phyloP scores from a whole-genome alignment of 257 asterid species.

The Plantago major region DNA sequence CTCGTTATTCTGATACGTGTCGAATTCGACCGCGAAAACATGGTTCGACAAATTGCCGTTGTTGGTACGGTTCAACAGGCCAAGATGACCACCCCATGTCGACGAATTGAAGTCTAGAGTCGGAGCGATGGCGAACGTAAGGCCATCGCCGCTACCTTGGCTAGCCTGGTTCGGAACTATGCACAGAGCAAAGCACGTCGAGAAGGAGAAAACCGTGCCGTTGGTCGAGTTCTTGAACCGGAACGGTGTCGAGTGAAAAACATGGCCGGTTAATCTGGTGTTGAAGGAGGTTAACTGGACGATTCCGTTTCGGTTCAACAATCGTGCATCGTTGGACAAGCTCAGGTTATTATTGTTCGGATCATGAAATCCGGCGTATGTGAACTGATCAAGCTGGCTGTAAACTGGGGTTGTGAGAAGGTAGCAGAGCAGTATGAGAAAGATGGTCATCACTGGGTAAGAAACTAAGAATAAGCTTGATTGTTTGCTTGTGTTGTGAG shows the following conservation, averaged over 20 bases:
- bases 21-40: conserved; percentile 65
- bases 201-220: conserved; percentile 42
- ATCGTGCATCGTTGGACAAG: conserved; percentile 35
- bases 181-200: conserved; percentile 50
- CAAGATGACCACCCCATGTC: conserved; percentile 64
- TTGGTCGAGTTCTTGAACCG: conserved; percentile 51
- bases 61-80: conserved; percentile 45
- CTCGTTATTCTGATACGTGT: conserved; percentile 64
- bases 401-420: conserved; percentile 27
- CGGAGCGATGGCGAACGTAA: conserved; percentile 50
- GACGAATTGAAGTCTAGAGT: conserved; percentile 29
- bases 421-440: conserved; percentile 20
- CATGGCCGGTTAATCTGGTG: conserved; percentile 44
- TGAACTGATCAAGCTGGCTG: conserved; percentile 32
- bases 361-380: conserved; percentile 32
- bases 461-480: too few relatives aligned
- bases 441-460: conserved; percentile 17
- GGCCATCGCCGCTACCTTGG: conserved; percentile 60
- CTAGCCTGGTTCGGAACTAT: conserved; percentile 53
- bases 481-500: conserved; percentile 10
- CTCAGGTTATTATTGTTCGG: conserved; percentile 28
- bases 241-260: conserved; percentile 41
- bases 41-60: conserved; percentile 46
- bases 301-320: conserved; percentile 31
- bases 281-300: conserved; percentile 48